A percentile compares a stretch with the other conserved stretches of the same genome.
Evolutionary conservation across 1,284 basidiomycete genomes (phyloP).

Genomic region (Malassezia dermatis): DNA sequence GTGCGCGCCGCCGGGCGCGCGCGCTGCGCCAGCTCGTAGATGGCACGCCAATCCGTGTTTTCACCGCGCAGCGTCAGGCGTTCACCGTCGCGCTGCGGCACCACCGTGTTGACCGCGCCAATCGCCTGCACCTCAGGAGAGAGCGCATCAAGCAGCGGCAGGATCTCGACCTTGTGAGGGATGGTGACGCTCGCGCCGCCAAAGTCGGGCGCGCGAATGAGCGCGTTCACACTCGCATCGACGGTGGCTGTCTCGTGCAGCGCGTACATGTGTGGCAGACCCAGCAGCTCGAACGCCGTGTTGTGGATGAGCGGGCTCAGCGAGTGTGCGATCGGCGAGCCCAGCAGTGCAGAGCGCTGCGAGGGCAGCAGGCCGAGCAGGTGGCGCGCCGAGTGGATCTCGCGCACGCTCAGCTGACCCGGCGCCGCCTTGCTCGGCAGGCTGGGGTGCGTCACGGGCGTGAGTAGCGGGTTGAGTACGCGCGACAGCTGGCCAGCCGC

Average conservation of each 20-base stretch:
- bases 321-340: conserved; percentile 75
- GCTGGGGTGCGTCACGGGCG: conserved; percentile 76
- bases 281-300: conserved; percentile 68
- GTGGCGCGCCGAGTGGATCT: conserved; percentile 71
- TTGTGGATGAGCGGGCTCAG: conserved; percentile 91
- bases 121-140: conserved; percentile 37
- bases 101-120: conserved; percentile 45
- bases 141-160: conserved; percentile 33
- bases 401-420: conserved; percentile 75
- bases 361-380: conserved; percentile 68
- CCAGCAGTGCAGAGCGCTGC: conserved; percentile 72
- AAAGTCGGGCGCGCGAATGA: conserved; percentile 63
- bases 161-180: conserved; percentile 39
- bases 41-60: conserved; percentile 47
- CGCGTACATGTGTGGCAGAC: conserved; percentile 57
- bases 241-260: conserved; percentile 66
- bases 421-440: conserved; percentile 72
- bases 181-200: conserved; percentile 86
- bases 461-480: conserved; percentile 73
- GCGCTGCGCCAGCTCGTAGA: conserved; percentile 21
- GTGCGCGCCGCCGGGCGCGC: conserved; percentile 19
- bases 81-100: conserved; percentile 21
- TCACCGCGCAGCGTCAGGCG: conserved; percentile 30
- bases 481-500: conserved; percentile 68
- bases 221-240: conserved; percentile 58